Base-by-base conservation (phyloP, 2,329 filamentous ascomycete species). In the Paraphoma sp. region DNA sequence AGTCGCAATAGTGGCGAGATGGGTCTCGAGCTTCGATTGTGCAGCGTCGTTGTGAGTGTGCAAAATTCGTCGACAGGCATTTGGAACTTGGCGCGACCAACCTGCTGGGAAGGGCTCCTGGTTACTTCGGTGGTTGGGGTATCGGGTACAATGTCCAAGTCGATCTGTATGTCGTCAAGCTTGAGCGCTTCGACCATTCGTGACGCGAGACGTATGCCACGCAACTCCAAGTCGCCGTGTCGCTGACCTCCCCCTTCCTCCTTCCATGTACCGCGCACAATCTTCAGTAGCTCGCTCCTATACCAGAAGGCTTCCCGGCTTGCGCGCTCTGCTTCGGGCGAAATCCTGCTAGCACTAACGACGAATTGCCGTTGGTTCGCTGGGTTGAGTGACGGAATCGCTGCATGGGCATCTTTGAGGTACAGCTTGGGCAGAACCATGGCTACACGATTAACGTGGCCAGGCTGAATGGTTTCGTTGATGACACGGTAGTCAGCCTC, bases 271-370 rank as follows among this genome's bases (percentile, higher is more conserved):
- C 89, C 92, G 28, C 82, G 83, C 9, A 97, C 78, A 42, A 83
- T 82, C 57, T 89, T 88, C 3, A 97, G 83, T 1, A 97, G 84
- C 70, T 87, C 87, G 74, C 96, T 91, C 14, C 93, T 87, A 75
- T 92, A 97, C 93, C 93, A 97, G 74, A 97, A 97, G 0, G 89
- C 87, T 77, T 97, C 92, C 49, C 93, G 84, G 57, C 84, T 89
- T 11, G 87, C 85, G 33, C 90, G 86, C 77, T 97, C 93, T 43
- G 85, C 86, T 62, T 95, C 92, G 0, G 92, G 90, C 0, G 90
- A 89, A 53, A 93, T 86, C 67, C 91, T 91, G 70, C 87, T 88
- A 14, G 88, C 86, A 75, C 90, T 95, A 43, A 97, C 91, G 30
- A 97, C 91, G 68, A 96, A 97, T 71, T 97, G 93, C n/a, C 93